phyloP scores from a whole-genome alignment of 2,329 filamentous ascomycete species.

The Scedosporium boydii region DNA sequence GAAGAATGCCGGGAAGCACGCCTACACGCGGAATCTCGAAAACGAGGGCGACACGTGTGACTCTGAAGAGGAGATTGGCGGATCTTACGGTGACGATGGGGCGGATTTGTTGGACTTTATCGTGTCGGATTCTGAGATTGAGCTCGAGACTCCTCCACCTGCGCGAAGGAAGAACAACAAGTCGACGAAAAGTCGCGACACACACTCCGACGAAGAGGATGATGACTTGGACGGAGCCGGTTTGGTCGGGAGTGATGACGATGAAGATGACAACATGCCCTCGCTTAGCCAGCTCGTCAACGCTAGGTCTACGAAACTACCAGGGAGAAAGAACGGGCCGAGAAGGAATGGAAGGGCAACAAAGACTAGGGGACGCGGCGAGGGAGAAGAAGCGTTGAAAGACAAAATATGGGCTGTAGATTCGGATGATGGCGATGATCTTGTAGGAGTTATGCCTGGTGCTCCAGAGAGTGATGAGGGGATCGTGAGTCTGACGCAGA shows the following conservation, averaged over 20 bases:
- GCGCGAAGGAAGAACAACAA: background rate
- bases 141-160: background rate
- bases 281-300: slow-evolving; percentile 5
- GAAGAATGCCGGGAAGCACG: background rate
- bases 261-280: slow-evolving; percentile 4
- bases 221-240: background rate
- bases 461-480: background rate
- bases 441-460: background rate
- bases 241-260: background rate
- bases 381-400: background rate
- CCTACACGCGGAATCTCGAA: slow-evolving; percentile 2
- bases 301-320: background rate
- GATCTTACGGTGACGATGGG: slow-evolving; percentile 7
- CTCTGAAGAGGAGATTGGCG: slow-evolving; percentile 6
- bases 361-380: background rate
- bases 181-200: background rate
- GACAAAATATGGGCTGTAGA: slow-evolving; percentile 2
- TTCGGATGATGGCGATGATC: background rate
- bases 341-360: background rate
- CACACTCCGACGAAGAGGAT: background rate
- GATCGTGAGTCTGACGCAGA: background rate
- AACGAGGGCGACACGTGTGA: slow-evolving; percentile 9
- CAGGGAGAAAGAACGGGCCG: background rate
- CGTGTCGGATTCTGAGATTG: slow-evolving; percentile 4
- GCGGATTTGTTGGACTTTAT: slow-evolving; percentile 8